Percentiles rank a stretch among this genome's conserved stretches.
These are phyloP conservation scores for Fusarium stilboides DNA, from an alignment of 2,329 filamentous ascomycete species.

Conservation along the genomic window DNA sequence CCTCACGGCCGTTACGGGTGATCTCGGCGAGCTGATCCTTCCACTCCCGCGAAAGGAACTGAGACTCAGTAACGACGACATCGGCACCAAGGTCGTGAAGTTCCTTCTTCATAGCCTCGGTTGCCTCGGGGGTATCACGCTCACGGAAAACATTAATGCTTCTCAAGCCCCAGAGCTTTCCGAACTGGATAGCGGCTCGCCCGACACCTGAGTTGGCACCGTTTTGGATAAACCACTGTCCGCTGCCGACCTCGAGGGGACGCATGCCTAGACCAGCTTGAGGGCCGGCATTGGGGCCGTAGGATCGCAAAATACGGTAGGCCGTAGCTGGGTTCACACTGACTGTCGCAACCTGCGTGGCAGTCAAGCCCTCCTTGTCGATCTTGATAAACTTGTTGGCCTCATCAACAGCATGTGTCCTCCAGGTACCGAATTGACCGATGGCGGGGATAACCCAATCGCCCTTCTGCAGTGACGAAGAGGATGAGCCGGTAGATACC, in stretches of 20 bases:
- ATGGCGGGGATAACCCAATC: slow-evolving; percentile 95
- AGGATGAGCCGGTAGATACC: slow-evolving; percentile 74
- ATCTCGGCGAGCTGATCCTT: slow-evolving; percentile 72
- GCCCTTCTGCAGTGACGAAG: slow-evolving; percentile 73
- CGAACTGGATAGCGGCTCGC: slow-evolving; percentile 91
- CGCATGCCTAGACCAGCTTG: slow-evolving; percentile 63
- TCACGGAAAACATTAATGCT: slow-evolving; percentile 92
- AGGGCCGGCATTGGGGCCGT: slow-evolving; percentile 66
- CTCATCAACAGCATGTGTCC: slow-evolving; percentile 85
- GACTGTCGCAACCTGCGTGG: slow-evolving; percentile 88
- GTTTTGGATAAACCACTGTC: slow-evolving; percentile 97
- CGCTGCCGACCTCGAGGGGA: slow-evolving; percentile 62
- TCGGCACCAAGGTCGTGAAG: slow-evolving; percentile 69
- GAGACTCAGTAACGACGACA: slow-evolving; percentile 69
- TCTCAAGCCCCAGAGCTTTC: slow-evolving; percentile 86
- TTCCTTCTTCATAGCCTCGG: slow-evolving; percentile 70
- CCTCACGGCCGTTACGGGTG: slow-evolving; percentile 80
- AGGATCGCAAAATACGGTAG: slow-evolving; percentile 92
- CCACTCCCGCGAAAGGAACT: slow-evolving; percentile 73
- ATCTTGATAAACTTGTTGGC: slow-evolving; percentile 75
- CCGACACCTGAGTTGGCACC: slow-evolving; percentile 96
- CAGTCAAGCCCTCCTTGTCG: slow-evolving; percentile 78
- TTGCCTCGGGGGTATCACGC: slow-evolving; percentile 74
- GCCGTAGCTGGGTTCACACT: slow-evolving; percentile 95
- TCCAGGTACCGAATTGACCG: slow-evolving; percentile 92